A percentile compares a stretch with the other conserved stretches of the same genome.
Evolutionary conservation across 352 stramenopile genomes (phyloP).

Genomic region (Phytophthora citrophthora): DNA sequence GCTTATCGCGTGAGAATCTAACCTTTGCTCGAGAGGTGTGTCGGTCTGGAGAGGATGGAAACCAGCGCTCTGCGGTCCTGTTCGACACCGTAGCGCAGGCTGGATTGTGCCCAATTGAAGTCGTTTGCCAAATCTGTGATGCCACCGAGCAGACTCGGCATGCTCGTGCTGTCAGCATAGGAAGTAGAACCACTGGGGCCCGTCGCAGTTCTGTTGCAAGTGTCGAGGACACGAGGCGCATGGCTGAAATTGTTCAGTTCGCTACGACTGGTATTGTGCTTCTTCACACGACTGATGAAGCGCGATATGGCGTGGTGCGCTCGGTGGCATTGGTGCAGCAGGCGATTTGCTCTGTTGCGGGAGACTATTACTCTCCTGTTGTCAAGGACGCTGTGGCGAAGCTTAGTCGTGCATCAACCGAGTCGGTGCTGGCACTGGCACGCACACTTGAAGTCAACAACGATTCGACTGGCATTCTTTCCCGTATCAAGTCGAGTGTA

Average conservation of each 20-base stretch:
- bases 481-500: conserved; percentile 33
- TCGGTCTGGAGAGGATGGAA: conserved; percentile 10
- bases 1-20: conserved; percentile 48
- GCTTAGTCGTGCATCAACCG: conserved; percentile 49
- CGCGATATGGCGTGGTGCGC: conserved; percentile 40
- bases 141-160: conserved; percentile 38
- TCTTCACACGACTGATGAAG: conserved; percentile 52
- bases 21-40: conserved; percentile 29
- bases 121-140: conserved; percentile 50
- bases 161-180: conserved; percentile 29
- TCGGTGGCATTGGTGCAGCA: conserved; percentile 46
- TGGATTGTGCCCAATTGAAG: conserved; percentile 50
- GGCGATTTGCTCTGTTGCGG: conserved; percentile 38
- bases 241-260: conserved; percentile 47
- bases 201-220: conserved; percentile 23
- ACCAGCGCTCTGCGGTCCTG: conserved; percentile 17
- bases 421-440: conserved; percentile 50
- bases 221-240: conserved; percentile 31
- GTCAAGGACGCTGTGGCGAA: conserved; percentile 41
- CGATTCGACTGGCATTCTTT: background rate
- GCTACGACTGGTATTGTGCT: conserved; percentile 59
- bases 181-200: conserved; percentile 14
- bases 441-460: conserved; percentile 28
- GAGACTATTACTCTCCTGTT: conserved; percentile 20
- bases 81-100: conserved; percentile 41